These are phyloP conservation scores for Isatis tinctoria DNA, from an alignment of 345 rosid genomes.

Conservation along the genomic window DNA sequence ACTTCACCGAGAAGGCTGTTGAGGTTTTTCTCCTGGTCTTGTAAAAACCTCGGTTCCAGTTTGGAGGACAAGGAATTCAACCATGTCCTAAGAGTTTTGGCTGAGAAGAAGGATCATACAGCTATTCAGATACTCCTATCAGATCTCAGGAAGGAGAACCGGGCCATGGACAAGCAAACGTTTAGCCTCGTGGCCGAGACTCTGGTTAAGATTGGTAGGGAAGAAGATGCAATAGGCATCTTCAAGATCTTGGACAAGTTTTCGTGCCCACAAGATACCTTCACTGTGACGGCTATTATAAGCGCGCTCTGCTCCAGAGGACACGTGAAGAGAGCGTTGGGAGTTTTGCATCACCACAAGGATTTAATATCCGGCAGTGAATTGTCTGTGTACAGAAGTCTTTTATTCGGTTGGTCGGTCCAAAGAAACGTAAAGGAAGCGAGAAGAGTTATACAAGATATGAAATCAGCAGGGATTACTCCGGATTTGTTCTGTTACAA, in stretches of 20 bases:
- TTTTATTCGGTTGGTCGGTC: constrained; percentile 66
- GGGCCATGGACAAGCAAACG: constrained; percentile 57
- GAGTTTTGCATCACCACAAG: constrained; percentile 71
- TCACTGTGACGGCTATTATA: constrained; percentile 51
- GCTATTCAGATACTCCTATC: constrained; percentile 63
- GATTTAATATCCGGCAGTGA: constrained; percentile 43
- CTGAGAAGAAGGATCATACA: constrained; percentile 66
- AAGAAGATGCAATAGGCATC: constrained; percentile 80
- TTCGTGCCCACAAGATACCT: constrained; percentile 58
- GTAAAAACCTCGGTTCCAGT: constrained; percentile 34
- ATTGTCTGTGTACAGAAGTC: constrained; percentile 54
- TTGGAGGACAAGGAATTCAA: constrained; percentile 60
- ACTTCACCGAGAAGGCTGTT: constrained; percentile 64
- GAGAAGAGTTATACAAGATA: constrained; percentile 63
- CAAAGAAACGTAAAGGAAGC: constrained; percentile 66
- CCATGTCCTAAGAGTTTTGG: constrained; percentile 55
- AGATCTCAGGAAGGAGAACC: constrained; percentile 53
- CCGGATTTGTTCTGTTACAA: constrained; percentile 75
- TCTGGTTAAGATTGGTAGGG: constrained; percentile 65
- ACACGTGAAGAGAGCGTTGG: constrained; percentile 75
- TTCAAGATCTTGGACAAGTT: constrained; percentile 84
- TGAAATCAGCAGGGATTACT: constrained; percentile 53
- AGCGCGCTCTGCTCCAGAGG: constrained; percentile 74
- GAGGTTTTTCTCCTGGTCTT: constrained; percentile 81
- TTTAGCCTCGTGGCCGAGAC: constrained; percentile 59